Evolutionary conservation across 192 early-diverging fungal species (phyloP), one percentile per base, ranked within the genome.

Genomic region (Backusella macrospora): DNA sequence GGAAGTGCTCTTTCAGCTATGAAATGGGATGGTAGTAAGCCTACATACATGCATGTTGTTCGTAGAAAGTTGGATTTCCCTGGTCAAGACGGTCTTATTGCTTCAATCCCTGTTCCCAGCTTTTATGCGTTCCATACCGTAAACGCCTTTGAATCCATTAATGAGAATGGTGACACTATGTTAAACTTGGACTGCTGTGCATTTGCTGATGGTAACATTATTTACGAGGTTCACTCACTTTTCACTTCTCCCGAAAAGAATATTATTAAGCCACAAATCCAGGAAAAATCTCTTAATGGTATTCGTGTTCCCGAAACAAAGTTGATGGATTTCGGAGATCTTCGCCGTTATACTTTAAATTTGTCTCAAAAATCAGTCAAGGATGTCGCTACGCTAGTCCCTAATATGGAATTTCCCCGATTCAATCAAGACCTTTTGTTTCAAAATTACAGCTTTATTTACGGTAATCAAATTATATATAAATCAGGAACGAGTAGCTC

Each of bases 61-160:
- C 18, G 44, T 64, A 40, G 71, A 37, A 26, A 68, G 23, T 23
- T 59, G 21, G 52, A 59, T 59, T 12, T 6, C 18, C 5, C 52
- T 10, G 23, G 29, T 26, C 23, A 44, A n/a, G 38, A 42, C 8
- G 62, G 62, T n/a, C 62, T 72, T 16, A 29, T 72, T 16, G 71
- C 71, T 13, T 64, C 59, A 3, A 62, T 72, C n/a, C 59, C 71
- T 16, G 23, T 26, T 4, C 37, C 52, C 16, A n/a, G n/a, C 0
- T 72, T 72, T 23, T 72, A 64, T 13, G 42, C 9, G 3, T 72
- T 72, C 71, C 71, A 72, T 64, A 44, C 44, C 16, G 55, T 62
- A 10, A 72, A 72, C 42, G 71, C 62, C 2, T 72, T 40, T 13
- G 71, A 72, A 1, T 42, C 55, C 3, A 18, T 45, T 6, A 62